Percentiles rank a stretch among this genome's conserved stretches.
Evolutionary conservation across 495 filamentous ascomycete species (phyloP).

Genomic region (Hyphodiscus hymeniophilus): DNA sequence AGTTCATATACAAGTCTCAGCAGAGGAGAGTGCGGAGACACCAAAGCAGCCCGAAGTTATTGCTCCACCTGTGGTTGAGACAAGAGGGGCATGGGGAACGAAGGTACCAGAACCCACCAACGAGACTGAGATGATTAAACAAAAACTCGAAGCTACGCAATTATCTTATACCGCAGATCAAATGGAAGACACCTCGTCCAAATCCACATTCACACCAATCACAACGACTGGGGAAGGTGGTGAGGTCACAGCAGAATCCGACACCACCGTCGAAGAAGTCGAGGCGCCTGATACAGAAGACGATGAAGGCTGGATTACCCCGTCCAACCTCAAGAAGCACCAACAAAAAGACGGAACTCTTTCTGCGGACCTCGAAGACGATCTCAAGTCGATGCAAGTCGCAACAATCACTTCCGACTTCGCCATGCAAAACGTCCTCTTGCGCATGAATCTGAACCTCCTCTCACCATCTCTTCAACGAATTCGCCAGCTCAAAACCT

Average conservation of each 20-base stretch:
- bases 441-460: constrained; percentile 92
- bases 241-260: background rate
- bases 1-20: constrained; percentile 21
- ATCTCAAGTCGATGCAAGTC: constrained; percentile 57
- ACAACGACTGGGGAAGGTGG: background rate
- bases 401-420: constrained; percentile 90
- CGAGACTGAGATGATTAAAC: background rate
- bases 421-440: constrained; percentile 91
- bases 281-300: constrained; percentile 49
- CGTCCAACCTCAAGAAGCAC: constrained; percentile 80
- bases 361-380: constrained; percentile 38
- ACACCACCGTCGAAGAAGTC: constrained; percentile 8
- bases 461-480: constrained; percentile 69
- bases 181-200: background rate
- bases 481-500: constrained; percentile 72
- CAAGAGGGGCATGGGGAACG: constrained; percentile 27
- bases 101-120: constrained; percentile 13
- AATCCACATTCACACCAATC: background rate
- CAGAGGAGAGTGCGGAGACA: constrained; percentile 7
- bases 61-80: constrained; percentile 13
- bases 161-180: background rate
- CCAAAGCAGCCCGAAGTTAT: constrained; percentile 4
- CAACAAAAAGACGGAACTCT: constrained; percentile 56
- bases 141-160: constrained; percentile 7
- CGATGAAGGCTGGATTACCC: constrained; percentile 88